Base-by-base conservation (phyloP, 177 flowering plant species). In the Vitis hybrid region DNA sequence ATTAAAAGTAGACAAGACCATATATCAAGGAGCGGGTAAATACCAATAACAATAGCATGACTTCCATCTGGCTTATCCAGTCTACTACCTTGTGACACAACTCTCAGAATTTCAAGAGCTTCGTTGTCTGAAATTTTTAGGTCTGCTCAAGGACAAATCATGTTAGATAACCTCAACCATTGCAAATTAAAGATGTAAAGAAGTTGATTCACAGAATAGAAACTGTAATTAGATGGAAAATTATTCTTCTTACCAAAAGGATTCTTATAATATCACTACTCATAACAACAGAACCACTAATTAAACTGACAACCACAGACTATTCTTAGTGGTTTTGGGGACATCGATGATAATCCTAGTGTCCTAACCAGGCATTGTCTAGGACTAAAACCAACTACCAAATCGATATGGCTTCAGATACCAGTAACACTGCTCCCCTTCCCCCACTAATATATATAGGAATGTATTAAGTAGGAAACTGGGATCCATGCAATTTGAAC, bases 81-180 rank as follows among this genome's bases (percentile, higher is more conserved):
- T 59, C 75, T 68, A 67, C 61, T 49, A 71, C 75, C 65, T 18
- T 67, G 82, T 13, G 86, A 75, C 54, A 83, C 91, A 59, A 80
- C 72, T 64, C 80, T 85, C 57, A 87, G 82, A 74, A 93, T 84
- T 51, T 81, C 84, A 68, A 59, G 23, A 13, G 92, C 92, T 83
- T 88, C 92, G 32, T 61, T 66, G 13, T 82, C 85, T 10, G 92
- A 73, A 73, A 91, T 75, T 9, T 75, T 84, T 21, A 89, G 61
- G 73, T 85, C 98, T 92, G 84, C 19, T 50, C 56, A 71, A 52
- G 2, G 54, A 77, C 2, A 8, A 52, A 65, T 2, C 45, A 40
- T 9, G 13, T 15, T 4, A 19, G 2, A 64, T 30, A 52, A 23
- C 45, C 45, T 58, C 21, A 18, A 15, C 10, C 32, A 0, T 4